Evolutionary conservation across 306 rosid genomes (phyloP), one percentile per base, ranked within the genome.

Genomic region (Amphicarpaea edgeworthii): DNA sequence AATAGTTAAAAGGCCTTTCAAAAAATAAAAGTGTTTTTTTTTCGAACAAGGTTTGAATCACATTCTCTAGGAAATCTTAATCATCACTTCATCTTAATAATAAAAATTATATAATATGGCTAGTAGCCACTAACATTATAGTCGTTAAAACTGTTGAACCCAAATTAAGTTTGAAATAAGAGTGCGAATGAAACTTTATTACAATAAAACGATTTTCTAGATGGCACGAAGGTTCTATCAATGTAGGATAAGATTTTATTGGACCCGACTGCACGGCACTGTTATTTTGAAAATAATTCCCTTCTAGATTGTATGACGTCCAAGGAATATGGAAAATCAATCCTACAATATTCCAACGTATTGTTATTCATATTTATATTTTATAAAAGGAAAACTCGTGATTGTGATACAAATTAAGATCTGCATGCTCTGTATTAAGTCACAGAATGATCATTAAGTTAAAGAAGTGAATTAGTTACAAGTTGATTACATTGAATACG

Each of bases 241-340:
- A 1, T 15, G 51, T 1, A 16, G 12, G 17, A 55, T 23, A 41
- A 70, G 45, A 4, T 72, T 72, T 71, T 6, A 17, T 63, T 73
- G 74, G 49, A 58, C 19, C 47, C 7, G 1, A 78, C 74, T 34
- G 49, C 75, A 78, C 79, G 79, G 45, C 65, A 77, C 47, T 55
- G 47, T 1, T 65, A 68, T 55, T 65, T 34, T 45, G 73, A 78
- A 55, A 68, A 7, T 75, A 30, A 34, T 58, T 49, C 16, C 49
- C 76, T 77, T 81, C 83, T 78, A 54, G 85, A 77, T 40, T 46
- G 40, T 5, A 50, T 43, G 65, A 74, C 75, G 57, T 50, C 23
- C 41, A 28, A 0, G 53, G 28, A 70, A 46, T 26, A 45, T 58
- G 63, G 53, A 59, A 46, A 38, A 38, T 38, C 11, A 7, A 38